Evolutionary conservation across 2,329 filamentous ascomycete genomes (phyloP).

Genomic region (Colletotrichum tabaci): DNA sequence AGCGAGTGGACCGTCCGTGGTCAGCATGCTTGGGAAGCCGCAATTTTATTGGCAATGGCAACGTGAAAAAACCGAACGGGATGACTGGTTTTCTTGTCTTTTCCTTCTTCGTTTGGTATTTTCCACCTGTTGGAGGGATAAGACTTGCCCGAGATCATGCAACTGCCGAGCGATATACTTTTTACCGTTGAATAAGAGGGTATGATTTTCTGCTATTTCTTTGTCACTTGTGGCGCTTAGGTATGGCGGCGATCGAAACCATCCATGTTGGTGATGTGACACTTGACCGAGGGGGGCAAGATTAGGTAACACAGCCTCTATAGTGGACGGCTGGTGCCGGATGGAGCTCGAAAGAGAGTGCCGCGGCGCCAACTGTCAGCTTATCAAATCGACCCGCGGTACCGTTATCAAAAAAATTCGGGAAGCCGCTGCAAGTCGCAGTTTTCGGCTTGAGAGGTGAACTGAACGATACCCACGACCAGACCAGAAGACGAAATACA

Average conservation of each 20-base stretch:
- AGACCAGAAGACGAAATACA: conserved; percentile 23
- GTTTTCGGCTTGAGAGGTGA: background rate
- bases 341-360: background rate
- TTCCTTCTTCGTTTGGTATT: too few relatives aligned
- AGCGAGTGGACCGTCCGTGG: background rate
- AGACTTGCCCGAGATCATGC: background rate
- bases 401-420: conserved; percentile 41
- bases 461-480: background rate
- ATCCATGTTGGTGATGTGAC: background rate
- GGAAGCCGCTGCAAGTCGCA: conserved; percentile 30
- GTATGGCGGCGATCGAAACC: background rate
- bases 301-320: background rate
- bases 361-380: background rate
- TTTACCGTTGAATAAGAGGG: too few relatives aligned
- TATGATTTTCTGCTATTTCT: background rate
- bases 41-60: background rate
- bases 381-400: conserved; percentile 32
- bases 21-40: background rate
- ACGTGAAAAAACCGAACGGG: too few relatives aligned
- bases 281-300: background rate
- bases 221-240: conserved; percentile 9
- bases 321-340: background rate
- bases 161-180: conserved; percentile 11
- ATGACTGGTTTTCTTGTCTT: background rate
- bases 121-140: background rate